phyloP scores from a whole-genome alignment of 768 basidiomycete species.

The Scleroderma citrinum region DNA sequence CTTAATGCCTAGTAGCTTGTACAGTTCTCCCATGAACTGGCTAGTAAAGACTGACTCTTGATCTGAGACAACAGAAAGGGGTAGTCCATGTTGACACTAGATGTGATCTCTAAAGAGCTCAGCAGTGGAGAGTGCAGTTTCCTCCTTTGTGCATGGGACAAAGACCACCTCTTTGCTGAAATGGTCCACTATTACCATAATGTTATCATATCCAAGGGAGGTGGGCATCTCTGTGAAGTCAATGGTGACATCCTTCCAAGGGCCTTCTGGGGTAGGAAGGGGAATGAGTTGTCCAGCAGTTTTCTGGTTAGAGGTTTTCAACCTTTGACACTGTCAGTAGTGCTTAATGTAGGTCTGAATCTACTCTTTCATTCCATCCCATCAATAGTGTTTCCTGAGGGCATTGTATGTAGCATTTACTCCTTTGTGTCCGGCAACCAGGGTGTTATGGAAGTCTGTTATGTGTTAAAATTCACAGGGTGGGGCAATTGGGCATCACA shows the following conservation, averaged over 20 bases:
- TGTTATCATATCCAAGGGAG: background rate
- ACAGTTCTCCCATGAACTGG: too few relatives aligned
- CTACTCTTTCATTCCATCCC: background rate
- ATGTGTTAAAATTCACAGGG: background rate
- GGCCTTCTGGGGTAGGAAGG: background rate
- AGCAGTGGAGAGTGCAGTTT: too few relatives aligned
- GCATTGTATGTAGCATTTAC: background rate
- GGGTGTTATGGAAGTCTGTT: background rate
- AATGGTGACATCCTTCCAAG: background rate
- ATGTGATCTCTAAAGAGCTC: background rate
- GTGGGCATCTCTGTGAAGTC: background rate
- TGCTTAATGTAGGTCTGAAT: background rate
- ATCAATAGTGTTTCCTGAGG: background rate
- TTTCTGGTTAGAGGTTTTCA: background rate
- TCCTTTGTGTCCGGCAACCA: background rate
- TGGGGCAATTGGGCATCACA: too few relatives aligned
- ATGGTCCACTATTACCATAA: background rate
- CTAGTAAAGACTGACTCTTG: slow-evolving; percentile 4
- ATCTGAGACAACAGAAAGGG: too few relatives aligned
- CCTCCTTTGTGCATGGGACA: background rate
- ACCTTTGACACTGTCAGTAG: background rate
- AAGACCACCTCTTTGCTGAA: background rate
- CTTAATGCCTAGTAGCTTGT: too few relatives aligned
- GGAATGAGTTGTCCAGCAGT: background rate
- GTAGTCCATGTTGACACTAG: too few relatives aligned